Evolutionary conservation across 2,329 filamentous ascomycete genomes (phyloP), one percentile per base, ranked within the genome.

Genomic region (Fonsecaea erecta): DNA sequence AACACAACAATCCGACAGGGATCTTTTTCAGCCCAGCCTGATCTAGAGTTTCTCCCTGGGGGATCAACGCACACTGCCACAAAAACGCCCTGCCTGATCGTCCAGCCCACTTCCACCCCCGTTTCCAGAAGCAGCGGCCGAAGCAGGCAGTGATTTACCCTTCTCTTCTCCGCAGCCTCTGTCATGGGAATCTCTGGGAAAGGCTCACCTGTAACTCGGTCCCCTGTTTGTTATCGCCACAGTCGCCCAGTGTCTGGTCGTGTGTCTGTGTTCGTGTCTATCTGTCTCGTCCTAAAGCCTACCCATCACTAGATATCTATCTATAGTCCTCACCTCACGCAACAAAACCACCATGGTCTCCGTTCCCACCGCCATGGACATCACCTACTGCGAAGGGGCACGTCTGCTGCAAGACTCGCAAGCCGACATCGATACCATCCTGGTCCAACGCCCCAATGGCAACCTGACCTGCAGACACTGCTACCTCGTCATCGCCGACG

Each of bases 311-410:
- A 34, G 4, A n/a, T 30, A 30, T 30, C 28, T 30, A 8, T 30
- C 9, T 11, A 34, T 34, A 5, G 11, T 34, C 9, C n/a, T 21
- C 46, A n/a, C 4, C 18, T 26, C 16, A 21, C 4, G 26, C 35
- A 37, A 37, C 8, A 9, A 8, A 18, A 14, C 11, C 37, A 51
- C 26, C 9, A 52, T 60, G 57, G 57, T 18, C 43, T 30, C 48
- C 43, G 14, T 34, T n/a, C 9, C 34, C 34, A 35, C 32, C n/a
- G 3, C 32, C 30, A 54, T 53, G 58, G 58, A 61, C 51, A 40
- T 61, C 51, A 61, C 48, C 18, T 61, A 61, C 35, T 61, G 58
- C 26, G 58, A 61, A 46, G 58, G 58, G 7, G 58, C 58, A 8
- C 51, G 48, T 21, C 51, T 61, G 3, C 58, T 61, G 24, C 58